Evolutionary conservation across 1,284 basidiomycete species (phyloP).

Genomic region (Amylostereum chailletii): DNA sequence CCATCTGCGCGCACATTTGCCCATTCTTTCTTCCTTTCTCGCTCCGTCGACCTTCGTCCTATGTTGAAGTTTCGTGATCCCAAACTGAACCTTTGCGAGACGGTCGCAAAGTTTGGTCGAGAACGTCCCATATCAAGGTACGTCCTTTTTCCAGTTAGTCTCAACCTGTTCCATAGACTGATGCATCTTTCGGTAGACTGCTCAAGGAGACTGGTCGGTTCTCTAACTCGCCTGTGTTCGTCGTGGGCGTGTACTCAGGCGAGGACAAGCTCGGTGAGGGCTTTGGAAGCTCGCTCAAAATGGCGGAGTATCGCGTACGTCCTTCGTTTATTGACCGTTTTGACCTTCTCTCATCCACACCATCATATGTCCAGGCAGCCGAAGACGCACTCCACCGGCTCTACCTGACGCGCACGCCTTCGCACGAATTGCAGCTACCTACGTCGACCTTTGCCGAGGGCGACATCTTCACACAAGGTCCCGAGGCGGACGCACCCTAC

Average conservation of each 20-base stretch:
- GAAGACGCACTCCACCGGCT: slow-evolving; percentile 78
- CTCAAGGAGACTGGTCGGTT: slow-evolving; percentile 89
- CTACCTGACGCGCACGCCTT: slow-evolving; percentile 70
- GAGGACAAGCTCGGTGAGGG: slow-evolving; percentile 90
- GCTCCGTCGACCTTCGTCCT: slow-evolving; percentile 71
- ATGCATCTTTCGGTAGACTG: slow-evolving; percentile 37
- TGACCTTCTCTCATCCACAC: slow-evolving; percentile 1
- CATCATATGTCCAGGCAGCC: slow-evolving; percentile 47
- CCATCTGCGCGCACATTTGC: slow-evolving; percentile 76
- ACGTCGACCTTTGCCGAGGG: slow-evolving; percentile 59
- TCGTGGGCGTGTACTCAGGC: slow-evolving; percentile 90
- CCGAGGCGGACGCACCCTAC: too few relatives aligned
- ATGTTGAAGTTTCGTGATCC: slow-evolving; percentile 90
- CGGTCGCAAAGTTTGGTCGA: slow-evolving; percentile 71
- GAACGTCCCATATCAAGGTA: slow-evolving; percentile 71
- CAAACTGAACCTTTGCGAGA: slow-evolving; percentile 71
- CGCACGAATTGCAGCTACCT: slow-evolving; percentile 57
- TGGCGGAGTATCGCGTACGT: slow-evolving; percentile 91
- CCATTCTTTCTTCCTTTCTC: slow-evolving; percentile 78
- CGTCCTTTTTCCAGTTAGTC: slow-evolving; percentile 9
- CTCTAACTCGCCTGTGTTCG: slow-evolving; percentile 85
- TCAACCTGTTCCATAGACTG: background rate
- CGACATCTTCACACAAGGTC: slow-evolving; percentile 30
- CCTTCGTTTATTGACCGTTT: slow-evolving; percentile 3
- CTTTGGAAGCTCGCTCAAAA: slow-evolving; percentile 85